Evolutionary conservation across 2,329 filamentous ascomycete species (phyloP).

Genomic region (Zymoseptoria brevis): DNA sequence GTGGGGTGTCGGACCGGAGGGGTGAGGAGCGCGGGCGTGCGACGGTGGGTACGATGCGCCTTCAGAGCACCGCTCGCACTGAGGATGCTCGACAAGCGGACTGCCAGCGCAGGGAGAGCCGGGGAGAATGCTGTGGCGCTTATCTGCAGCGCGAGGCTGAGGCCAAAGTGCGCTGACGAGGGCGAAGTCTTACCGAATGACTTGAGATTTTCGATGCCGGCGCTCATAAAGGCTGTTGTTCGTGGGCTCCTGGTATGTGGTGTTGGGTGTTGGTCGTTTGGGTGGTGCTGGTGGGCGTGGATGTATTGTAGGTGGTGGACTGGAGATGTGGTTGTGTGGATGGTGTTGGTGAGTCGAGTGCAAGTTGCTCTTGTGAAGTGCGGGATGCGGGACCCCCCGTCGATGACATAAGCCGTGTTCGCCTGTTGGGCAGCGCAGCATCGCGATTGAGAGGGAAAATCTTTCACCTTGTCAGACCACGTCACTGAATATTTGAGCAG

Average conservation of each 20-base stretch:
- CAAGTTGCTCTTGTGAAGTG: not conserved
- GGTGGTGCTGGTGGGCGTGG: constrained; percentile 2
- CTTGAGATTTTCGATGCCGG: constrained; percentile 21
- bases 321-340: constrained; percentile 3
- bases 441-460: too few species aligned
- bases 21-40: not conserved
- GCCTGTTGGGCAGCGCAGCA: too few species aligned
- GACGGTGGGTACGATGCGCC: not conserved
- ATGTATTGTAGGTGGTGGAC: constrained; percentile 3
- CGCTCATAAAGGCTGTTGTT: constrained; percentile 17
- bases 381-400: not conserved
- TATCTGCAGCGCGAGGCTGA: constrained; percentile 14
- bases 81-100: not conserved
- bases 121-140: constrained; percentile 3
- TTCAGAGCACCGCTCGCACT: not conserved
- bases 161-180: not conserved
- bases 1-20: not conserved
- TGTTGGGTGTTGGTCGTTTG: constrained; percentile 3
- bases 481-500: too few species aligned
- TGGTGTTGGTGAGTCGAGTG: not conserved
- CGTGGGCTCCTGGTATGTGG: not conserved
- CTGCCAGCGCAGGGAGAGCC: not conserved
- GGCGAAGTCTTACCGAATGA: constrained; percentile 16
- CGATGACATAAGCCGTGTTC: not conserved
- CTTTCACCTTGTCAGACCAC: too few species aligned